A percentile compares a stretch with the other conserved stretches of the same genome.
These are phyloP conservation scores for Thalassiosira exigua DNA, from an alignment of 352 stramenopile genomes.

Conservation along the genomic window DNA sequence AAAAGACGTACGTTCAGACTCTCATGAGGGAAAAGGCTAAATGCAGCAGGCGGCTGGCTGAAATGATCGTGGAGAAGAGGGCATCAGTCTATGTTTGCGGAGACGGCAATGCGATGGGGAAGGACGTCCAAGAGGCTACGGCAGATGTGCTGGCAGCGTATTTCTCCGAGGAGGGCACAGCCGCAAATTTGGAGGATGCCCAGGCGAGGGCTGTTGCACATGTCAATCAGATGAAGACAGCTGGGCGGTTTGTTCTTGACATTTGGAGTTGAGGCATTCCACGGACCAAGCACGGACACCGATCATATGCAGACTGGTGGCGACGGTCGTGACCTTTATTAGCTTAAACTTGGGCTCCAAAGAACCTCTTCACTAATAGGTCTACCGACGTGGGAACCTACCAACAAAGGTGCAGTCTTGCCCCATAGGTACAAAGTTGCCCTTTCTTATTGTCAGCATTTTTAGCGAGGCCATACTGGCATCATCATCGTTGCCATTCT, in stretches of 20 bases:
- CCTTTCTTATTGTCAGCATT: constrained; percentile 18
- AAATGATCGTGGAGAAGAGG: constrained; percentile 86
- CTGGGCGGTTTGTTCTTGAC: constrained; percentile 74
- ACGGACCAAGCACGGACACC: no score
- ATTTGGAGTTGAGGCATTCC: no score
- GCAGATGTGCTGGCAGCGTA: constrained; percentile 80
- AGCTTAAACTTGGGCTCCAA: no score
- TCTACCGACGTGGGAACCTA: no score
- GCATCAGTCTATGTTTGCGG: constrained; percentile 94
- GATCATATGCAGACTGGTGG: no score
- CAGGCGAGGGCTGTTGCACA: constrained; percentile 43
- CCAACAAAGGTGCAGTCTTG: constrained; percentile 47
- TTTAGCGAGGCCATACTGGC: background rate
- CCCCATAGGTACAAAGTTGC: constrained; percentile 38
- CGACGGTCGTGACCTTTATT: no score
- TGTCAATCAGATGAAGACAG: constrained; percentile 75
- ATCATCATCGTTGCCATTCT: background rate
- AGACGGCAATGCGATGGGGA: constrained; percentile 94
- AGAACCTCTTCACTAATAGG: no score
- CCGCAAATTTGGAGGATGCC: constrained; percentile 4
- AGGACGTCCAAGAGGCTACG: constrained; percentile 91
- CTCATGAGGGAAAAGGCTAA: constrained; percentile 76
- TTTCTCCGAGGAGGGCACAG: background rate
- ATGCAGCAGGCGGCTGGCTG: constrained; percentile 67
- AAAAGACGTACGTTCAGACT: constrained; percentile 95